These are phyloP conservation scores for Fusarium duplospermum DNA, from an alignment of 2,329 filamentous ascomycete species.

Conservation along the genomic window DNA sequence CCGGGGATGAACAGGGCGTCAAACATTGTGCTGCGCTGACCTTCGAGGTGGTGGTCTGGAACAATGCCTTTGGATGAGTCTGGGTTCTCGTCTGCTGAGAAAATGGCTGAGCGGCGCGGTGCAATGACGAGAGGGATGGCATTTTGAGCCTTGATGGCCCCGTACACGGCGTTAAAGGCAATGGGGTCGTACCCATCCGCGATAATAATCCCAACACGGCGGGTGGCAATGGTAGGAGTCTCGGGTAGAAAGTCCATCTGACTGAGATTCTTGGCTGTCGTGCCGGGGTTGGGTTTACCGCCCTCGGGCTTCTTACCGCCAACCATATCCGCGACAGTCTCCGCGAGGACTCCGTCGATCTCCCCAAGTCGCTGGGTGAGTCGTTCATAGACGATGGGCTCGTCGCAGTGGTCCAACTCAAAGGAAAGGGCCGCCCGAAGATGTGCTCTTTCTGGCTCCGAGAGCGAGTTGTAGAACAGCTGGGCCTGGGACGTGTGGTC, in stretches of 20 bases:
- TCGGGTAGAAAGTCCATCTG: slow-evolving; percentile 75
- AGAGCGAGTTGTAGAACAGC: slow-evolving; percentile 84
- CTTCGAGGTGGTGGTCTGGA: slow-evolving; percentile 84
- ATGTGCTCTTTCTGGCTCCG: slow-evolving; percentile 75
- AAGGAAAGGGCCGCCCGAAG: slow-evolving; percentile 78
- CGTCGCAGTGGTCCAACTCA: slow-evolving; percentile 85
- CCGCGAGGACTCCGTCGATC: slow-evolving; percentile 77
- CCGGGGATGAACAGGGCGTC: slow-evolving; percentile 83
- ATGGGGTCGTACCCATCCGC: slow-evolving; percentile 80
- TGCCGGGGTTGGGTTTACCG: slow-evolving; percentile 71
- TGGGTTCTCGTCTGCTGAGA: slow-evolving; percentile 68
- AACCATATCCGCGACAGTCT: slow-evolving; percentile 75
- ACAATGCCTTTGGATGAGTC: slow-evolving; percentile 64
- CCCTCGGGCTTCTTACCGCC: slow-evolving; percentile 71
- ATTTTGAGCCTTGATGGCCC: slow-evolving; percentile 68
- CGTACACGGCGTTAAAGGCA: slow-evolving; percentile 74
- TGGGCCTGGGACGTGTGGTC: slow-evolving; percentile 84
- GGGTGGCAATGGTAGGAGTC: slow-evolving; percentile 74
- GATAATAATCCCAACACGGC: slow-evolving; percentile 80
- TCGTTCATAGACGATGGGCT: slow-evolving; percentile 79
- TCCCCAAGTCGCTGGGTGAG: slow-evolving; percentile 76
- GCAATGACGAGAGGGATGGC: slow-evolving; percentile 81
- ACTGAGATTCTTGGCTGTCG: slow-evolving; percentile 74
- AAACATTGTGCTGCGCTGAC: slow-evolving; percentile 83
- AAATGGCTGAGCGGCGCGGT: slow-evolving; percentile 73